Evolutionary conservation across 2,329 filamentous ascomycete species (phyloP).

Genomic region (Exophiala viscosa): DNA sequence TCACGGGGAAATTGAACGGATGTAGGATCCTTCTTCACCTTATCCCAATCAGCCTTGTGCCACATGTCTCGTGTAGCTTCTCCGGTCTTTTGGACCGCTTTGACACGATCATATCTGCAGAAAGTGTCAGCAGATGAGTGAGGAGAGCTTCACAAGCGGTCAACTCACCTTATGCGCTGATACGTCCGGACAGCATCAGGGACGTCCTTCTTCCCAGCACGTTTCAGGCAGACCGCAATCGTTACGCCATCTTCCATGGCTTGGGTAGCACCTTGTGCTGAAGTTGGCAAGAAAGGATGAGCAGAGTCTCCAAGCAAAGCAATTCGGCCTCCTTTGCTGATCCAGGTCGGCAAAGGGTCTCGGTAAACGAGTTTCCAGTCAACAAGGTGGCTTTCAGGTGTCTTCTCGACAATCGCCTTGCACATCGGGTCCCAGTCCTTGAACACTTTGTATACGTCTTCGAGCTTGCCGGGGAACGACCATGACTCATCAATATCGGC

Average conservation of each 20-base stretch:
- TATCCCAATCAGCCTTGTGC: constrained; percentile 25
- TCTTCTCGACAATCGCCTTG: constrained; percentile 27
- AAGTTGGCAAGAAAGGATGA: constrained; percentile 50
- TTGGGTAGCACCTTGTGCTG: constrained; percentile 48
- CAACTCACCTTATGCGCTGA: constrained; percentile 19
- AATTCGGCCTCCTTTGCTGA: constrained; percentile 42
- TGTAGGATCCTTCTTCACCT: constrained; percentile 21
- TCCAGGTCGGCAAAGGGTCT: constrained; percentile 27
- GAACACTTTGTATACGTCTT: constrained; percentile 51
- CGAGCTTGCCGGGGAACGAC: constrained; percentile 46
- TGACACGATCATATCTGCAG: constrained; percentile 28
- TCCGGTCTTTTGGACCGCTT: constrained; percentile 27
- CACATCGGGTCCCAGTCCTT: constrained; percentile 50
- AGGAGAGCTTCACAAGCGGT: neutral
- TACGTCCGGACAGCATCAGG: constrained; percentile 21
- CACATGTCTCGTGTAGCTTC: constrained; percentile 28
- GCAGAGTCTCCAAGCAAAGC: constrained; percentile 51
- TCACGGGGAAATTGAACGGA: constrained; percentile 37
- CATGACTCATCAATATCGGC: constrained; percentile 51
- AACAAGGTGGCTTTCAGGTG: constrained; percentile 24
- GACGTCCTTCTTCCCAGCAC: constrained; percentile 29
- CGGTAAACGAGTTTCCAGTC: constrained; percentile 25
- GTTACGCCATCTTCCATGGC: constrained; percentile 51
- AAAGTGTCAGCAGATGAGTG: neutral
- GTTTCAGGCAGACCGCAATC: constrained; percentile 42